Evolutionary conservation across 139 green algal species (phyloP), one percentile per base, ranked within the genome.

Genomic region (Coccomyxa sp.): DNA sequence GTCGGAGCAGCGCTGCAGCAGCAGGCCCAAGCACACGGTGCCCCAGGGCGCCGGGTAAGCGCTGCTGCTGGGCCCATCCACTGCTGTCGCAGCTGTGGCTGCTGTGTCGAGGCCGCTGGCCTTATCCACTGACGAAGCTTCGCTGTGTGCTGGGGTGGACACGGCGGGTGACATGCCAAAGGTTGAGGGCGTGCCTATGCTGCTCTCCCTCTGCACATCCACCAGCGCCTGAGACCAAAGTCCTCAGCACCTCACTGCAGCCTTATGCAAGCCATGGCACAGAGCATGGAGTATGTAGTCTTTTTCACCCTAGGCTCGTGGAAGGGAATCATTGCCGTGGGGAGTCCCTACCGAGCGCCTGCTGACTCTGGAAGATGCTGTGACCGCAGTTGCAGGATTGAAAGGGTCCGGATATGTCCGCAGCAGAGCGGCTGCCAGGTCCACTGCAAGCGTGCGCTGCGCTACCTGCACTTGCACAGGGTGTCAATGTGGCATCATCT

Each of bases 401-500:
- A 91, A 92, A 1, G 89, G 86, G 39, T 84, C 41, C 0, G 82
- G 82, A 37, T 90, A 55, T 2, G 78, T 74, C 50, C 82, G 73
- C 24, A 95, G 79, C 73, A 95, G 78, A 22, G 76, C 74, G 8
- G 79, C 70, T 2, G 89, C 85, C 41, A 94, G 75, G 29, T 91
- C 89, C 41, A 92, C 85, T 6, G 88, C 87, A 68, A 92, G 75
- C 55, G 86, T 71, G 0, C 91, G 81, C 70, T 88, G 86, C 22
- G 80, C 75, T 8, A 88, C 77, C 87, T 91, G 82, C 54, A 55
- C 9, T 0, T 69, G 81, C n/a, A n/a, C n/a, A n/a, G n/a, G n/a
- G n/a, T n/a, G n/a, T n/a, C n/a, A n/a, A n/a, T n/a, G n/a, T n/a
- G n/a, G n/a, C n/a, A n/a, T n/a, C n/a, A n/a, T n/a, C n/a, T n/a